Conservation (phyloP, 2,329 filamentous ascomycete species). For the Fusarium sp. region DNA sequence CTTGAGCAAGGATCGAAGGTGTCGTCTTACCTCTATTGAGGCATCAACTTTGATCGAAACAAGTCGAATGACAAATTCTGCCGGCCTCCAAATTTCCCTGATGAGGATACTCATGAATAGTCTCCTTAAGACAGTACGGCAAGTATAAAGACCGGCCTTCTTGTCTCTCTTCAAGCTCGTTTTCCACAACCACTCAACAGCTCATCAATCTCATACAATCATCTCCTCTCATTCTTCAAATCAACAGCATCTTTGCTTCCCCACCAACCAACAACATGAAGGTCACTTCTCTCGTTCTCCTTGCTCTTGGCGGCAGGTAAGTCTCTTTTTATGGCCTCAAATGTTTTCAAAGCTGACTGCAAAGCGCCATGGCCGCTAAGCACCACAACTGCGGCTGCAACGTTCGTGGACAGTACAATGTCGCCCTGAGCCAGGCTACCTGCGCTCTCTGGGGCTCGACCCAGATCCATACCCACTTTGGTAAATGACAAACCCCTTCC, state of each 20-base stretch:
- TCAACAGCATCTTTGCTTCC: not conserved
- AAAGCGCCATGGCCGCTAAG: not conserved
- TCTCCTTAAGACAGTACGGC: too few relatives aligned
- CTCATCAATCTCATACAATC: not conserved
- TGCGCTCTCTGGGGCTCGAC: constrained; percentile 22
- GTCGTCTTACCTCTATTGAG: not conserved
- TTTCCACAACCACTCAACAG: not conserved
- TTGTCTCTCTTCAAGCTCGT: not conserved
- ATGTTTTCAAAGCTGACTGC: not conserved
- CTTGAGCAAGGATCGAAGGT: not conserved
- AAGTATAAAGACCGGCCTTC: not conserved
- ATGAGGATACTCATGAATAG: too few relatives aligned
- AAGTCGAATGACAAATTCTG: not conserved
- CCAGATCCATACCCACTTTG: constrained; percentile 16
- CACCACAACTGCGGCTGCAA: constrained; percentile 32
- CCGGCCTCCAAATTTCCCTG: too few relatives aligned
- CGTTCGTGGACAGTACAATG: constrained; percentile 8
- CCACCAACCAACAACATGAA: not conserved
- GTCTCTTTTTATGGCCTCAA: accelerated
- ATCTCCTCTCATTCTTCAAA: not conserved
- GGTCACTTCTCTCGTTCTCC: not conserved
- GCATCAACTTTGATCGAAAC: not conserved
- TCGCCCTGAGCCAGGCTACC: constrained; percentile 9
- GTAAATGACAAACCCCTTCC: not conserved
- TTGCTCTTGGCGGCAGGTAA: not conserved